phyloP scores from a whole-genome alignment of 345 rosid genomes.

The Balakata baccata region DNA sequence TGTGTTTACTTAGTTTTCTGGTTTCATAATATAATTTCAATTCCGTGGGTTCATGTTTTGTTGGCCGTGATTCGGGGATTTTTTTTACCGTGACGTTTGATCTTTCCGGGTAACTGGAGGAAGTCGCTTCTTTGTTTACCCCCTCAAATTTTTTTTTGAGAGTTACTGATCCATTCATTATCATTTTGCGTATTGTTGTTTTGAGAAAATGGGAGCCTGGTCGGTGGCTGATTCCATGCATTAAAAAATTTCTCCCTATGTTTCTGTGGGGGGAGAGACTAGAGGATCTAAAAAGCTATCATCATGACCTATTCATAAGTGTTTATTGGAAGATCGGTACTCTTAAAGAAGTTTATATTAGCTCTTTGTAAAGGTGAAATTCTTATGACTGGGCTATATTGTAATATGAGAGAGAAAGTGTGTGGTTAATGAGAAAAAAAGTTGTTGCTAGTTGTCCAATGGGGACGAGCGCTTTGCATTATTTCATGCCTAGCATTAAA shows the following conservation, averaged over 20 bases:
- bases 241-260: neutral
- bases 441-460: neutral
- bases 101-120: neutral
- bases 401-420: neutral
- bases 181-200: neutral
- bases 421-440: neutral
- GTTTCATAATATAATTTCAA: neutral
- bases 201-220: neutral
- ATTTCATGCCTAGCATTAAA: neutral
- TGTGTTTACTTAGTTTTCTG: neutral
- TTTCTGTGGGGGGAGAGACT: neutral
- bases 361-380: neutral
- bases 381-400: neutral
- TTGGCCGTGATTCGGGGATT: neutral
- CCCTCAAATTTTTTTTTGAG: neutral
- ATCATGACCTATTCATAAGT: neutral
- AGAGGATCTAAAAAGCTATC: neutral
- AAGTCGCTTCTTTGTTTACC: neutral
- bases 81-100: neutral
- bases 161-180: neutral
- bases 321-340: neutral
- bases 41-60: neutral
- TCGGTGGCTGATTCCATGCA: neutral
- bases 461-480: neutral
- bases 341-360: neutral